Base-by-base conservation (phyloP, 352 stramenopile species). In the Globisporangium cystogenes region DNA sequence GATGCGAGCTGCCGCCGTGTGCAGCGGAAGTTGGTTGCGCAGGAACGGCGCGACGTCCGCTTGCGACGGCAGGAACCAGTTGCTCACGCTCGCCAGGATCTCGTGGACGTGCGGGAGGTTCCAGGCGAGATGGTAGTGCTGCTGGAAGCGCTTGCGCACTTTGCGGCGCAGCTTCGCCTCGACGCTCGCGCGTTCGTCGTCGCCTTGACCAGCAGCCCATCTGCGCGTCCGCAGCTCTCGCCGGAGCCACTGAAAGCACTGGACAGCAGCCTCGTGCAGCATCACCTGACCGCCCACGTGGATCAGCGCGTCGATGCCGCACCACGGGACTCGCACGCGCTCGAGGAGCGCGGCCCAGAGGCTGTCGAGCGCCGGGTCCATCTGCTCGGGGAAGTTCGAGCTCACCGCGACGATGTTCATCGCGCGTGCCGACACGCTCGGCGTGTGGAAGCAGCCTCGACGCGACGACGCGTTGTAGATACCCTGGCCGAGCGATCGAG, bases 271-370 rank as follows among this genome's bases (percentile, higher is more conserved):
- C 60, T 90, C 73, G 39, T 90, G 82, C 36, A 93, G 72, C 3
- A 76, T 75, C 0, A 89, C 79, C 66, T 93, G 82, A 4, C 82
- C 82, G 16, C 82, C 79, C 39, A 90, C 46, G 48, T 93, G 79
- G 3, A 90, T 48, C 16, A 90, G 60, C n/a, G 75, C 70, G 45
- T 93, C 79, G 15, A 93, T 64, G 10, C 79, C 75, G 41, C 75
- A 82, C 79, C 79, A 93, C 5, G 79, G 76, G 0, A 77, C 50
- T 48, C 71, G 62, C 12, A 80, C 62, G 4, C 77, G 67, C 14
- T 82, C 60, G 26, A 67, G 53, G 12, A 90, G 68, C 0, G 64
- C 49, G n/a, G 57, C 49, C 79, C 79, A 93, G 15, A 89, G 61
- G 53, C 73, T 87, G 48, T 84, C 74, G 24, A 60, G 59, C 4